Conservation (phyloP, 139 green algal species). For the Gonium pectorale region DNA sequence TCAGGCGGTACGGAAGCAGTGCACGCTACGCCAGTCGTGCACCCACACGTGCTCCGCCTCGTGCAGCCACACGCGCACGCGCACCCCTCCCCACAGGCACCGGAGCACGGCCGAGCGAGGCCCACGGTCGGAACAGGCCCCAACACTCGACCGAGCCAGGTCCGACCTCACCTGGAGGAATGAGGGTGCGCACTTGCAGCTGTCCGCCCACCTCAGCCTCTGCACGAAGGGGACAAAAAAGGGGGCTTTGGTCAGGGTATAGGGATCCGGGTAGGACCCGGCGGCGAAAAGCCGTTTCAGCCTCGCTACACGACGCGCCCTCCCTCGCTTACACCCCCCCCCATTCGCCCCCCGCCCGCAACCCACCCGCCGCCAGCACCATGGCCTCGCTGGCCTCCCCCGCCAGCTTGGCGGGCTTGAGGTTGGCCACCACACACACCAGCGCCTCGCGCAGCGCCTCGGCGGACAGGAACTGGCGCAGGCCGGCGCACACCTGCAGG, state of each 20-base stretch:
- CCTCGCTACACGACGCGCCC: too few relatives aligned
- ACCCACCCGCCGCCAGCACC: slow-evolving; percentile 65
- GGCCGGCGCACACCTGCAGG: slow-evolving; percentile 55
- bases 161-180: slow-evolving; percentile 34
- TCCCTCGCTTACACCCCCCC: neutral
- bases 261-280: too few relatives aligned
- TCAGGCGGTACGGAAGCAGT: too few relatives aligned
- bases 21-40: too few relatives aligned
- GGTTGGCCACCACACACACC: slow-evolving; percentile 67
- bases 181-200: slow-evolving; percentile 49
- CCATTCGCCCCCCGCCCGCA: too few relatives aligned
- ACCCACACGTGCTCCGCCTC: neutral
- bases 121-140: too few relatives aligned
- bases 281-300: too few relatives aligned
- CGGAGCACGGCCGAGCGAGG: too few relatives aligned
- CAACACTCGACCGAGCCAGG: too few relatives aligned
- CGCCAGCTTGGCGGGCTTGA: slow-evolving; percentile 74
- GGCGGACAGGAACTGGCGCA: slow-evolving; percentile 58
- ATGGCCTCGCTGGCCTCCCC: slow-evolving; percentile 70
- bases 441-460: slow-evolving; percentile 51
- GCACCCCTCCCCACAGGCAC: too few relatives aligned
- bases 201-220: neutral
- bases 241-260: neutral
- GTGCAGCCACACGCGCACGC: too few relatives aligned
- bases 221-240: neutral